Base-by-base conservation (phyloP, 2,329 filamentous ascomycete species). In the Thyridium curvatum region DNA sequence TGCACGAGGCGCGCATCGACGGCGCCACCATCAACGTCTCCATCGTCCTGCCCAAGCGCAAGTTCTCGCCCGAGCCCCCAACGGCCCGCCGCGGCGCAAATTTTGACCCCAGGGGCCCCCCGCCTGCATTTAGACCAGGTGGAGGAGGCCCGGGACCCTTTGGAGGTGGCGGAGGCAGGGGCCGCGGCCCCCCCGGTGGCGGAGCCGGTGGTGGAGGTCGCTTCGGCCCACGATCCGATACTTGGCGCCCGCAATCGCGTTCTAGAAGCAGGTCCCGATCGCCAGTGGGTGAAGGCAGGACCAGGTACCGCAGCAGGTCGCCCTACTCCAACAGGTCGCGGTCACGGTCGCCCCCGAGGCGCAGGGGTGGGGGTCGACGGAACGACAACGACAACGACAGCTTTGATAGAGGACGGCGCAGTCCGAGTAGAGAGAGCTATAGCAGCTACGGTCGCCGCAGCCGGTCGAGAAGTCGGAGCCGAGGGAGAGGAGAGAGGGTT, bases 1-100 rank as follows among this genome's bases (percentile, higher is more conserved):
- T 98, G 93, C 93, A 98, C 61, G 93, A 98, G 65, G 88, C 86
- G n/a, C 86, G 94, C 55, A 67, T 95, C 18, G 90, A 96, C 60
- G 89, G 89, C 37, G 79, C 82, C 16, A 72, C 80, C 30, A 82
- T 96, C 54, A 84, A 84, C 53, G 90, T 96, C 35, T 93, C 86
- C 33, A 93, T 96, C 48, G 87, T 95, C 18, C 71, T 94, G 29
- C 88, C 88, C 1, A 79, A 85, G 36, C 81, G 85, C 52, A 87
- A 88, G 51, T 86, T 95, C 53, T 90, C 86, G 2, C 80, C 79
- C 14, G 79, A 84, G 34, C 90, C 90, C 13, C 87, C 87, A 2
- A 76, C 76, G 5, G 79, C 84, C 37, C 76, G 82, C 37, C 75
- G 76, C 36, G 74, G 76, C 42, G 72, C 72, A 41, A 75, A 76